Evolutionary conservation across 2,329 filamentous ascomycete species (phyloP), one percentile per base, ranked within the genome.

Genomic region (Fonsecaea multimorphosa): DNA sequence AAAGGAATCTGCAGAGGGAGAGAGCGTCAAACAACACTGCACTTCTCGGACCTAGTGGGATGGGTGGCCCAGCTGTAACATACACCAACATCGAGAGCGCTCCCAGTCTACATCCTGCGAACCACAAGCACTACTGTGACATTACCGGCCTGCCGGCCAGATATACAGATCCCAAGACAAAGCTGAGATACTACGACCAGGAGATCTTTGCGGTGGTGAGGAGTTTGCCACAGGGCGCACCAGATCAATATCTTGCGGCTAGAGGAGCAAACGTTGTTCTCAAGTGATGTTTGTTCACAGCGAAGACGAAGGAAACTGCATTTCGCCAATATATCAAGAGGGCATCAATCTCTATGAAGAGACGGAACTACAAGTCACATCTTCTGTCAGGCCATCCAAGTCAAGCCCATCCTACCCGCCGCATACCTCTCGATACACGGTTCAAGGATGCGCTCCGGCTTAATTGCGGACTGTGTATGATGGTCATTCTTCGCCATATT

Each of bases 11-110:
- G 73, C 75, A 75, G 76, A 68, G 66, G 40, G 58, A 60, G 29
- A 60, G 51, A 27, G 58, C 58, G n/a, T 51, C 58, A 3, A 67
- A 64, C 16, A 67, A 64, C 16, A 62, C 58, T 12, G 65, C 61
- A 36, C 60, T 62, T 14, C 56, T 55, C 5, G 46, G 40, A 22
- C 53, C 29, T n/a, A 60, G 64, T 22, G 58, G 57, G 29, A 27
- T 19, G 32, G 61, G 53, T 6, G 90, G 89, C 0, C 91, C 91
- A 0, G 86, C 85, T 34, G 91, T 91, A 34, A 97, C 95, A 0
- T 99, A 98, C 78, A 97, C 92, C 6, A 98, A 97, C 76, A 96
- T 99, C 69, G 95, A 98, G 78, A 93, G 92, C 55, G 94, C 95
- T 2, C 95, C 95, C 44, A 95, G 91, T 65, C 82, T 98, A 73